These are phyloP conservation scores for Mortierella sp. DNA, from an alignment of 371 early-diverging fungal species.

Conservation along the genomic window DNA sequence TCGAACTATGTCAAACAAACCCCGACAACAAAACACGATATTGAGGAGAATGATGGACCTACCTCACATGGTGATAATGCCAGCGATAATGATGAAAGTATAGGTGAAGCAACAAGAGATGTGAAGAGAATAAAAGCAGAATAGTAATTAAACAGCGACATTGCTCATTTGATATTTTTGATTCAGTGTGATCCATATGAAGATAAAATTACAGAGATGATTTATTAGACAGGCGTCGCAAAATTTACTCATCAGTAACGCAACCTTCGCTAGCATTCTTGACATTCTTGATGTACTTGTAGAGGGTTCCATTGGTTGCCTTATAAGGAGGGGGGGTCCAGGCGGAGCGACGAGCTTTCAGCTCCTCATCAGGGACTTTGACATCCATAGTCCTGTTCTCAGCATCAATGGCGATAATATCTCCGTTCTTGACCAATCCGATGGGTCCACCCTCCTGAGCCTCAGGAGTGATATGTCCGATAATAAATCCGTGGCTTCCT, in stretches of 20 bases:
- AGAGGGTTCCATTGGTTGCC: slow-evolving; percentile 89
- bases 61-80: neutral
- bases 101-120: neutral
- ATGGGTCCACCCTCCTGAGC: slow-evolving; percentile 97
- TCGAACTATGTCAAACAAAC: too few species aligned
- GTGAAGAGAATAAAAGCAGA: slow-evolving; percentile 12
- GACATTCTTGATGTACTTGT: slow-evolving; percentile 91
- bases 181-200: neutral
- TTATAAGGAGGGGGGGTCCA: slow-evolving; percentile 89
- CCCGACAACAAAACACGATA: neutral
- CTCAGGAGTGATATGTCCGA: slow-evolving; percentile 98
- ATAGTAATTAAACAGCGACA: neutral
- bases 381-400: slow-evolving; percentile 77
- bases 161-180: neutral
- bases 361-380: slow-evolving; percentile 82
- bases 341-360: slow-evolving; percentile 71
- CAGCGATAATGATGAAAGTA: neutral
- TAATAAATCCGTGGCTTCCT: slow-evolving; percentile 97
- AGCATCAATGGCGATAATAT: slow-evolving; percentile 90
- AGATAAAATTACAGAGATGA: slow-evolving; percentile 17
- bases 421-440: slow-evolving; percentile 90
- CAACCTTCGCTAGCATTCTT: slow-evolving; percentile 88
- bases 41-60: neutral
- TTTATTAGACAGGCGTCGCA: neutral
- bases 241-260: slow-evolving; percentile 83